Evolutionary conservation across 345 rosid genomes (phyloP).

Genomic region (Iberis pinnata): DNA sequence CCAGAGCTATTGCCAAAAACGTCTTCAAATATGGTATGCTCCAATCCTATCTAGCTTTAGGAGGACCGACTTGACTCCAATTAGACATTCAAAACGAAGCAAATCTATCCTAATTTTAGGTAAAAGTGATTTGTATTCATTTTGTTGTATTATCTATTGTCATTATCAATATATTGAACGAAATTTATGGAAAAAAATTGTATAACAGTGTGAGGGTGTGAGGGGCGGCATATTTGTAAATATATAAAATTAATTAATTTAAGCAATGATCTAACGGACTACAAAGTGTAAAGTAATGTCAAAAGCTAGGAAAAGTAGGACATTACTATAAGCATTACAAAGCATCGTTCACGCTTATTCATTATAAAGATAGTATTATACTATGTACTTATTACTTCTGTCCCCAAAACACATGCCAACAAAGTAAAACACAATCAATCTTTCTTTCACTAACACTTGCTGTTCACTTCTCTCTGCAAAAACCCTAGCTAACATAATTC

Average conservation of each 20-base stretch:
- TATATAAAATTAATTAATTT: neutral
- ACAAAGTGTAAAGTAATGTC: slow-evolving; percentile 28
- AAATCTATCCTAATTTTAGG: too few species aligned
- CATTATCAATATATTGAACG: too few species aligned
- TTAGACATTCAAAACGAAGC: too few species aligned
- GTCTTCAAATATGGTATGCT: too few species aligned
- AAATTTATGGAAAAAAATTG: too few species aligned
- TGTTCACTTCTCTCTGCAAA: slow-evolving; percentile 13
- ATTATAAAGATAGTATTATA: slow-evolving; percentile 29
- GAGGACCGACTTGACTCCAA: too few species aligned
- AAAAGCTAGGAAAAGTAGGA: slow-evolving; percentile 21
- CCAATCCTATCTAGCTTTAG: too few species aligned
- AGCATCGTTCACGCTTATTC: slow-evolving; percentile 26
- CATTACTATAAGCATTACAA: slow-evolving; percentile 21
- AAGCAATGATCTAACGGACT: slow-evolving; percentile 23
- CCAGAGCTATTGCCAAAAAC: too few species aligned
- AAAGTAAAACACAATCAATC: slow-evolving; percentile 28
- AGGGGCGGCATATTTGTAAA: too few species aligned
- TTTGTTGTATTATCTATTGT: too few species aligned
- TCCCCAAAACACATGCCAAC: slow-evolving; percentile 30
- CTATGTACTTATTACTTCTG: slow-evolving; percentile 26
- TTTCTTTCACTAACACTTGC: slow-evolving; percentile 4
- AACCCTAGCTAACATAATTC: neutral
- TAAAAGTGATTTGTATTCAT: too few species aligned
- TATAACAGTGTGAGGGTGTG: too few species aligned